Evolutionary conservation across 2,329 filamentous ascomycete genomes (phyloP).

Genomic region (Colletotrichum horii): DNA sequence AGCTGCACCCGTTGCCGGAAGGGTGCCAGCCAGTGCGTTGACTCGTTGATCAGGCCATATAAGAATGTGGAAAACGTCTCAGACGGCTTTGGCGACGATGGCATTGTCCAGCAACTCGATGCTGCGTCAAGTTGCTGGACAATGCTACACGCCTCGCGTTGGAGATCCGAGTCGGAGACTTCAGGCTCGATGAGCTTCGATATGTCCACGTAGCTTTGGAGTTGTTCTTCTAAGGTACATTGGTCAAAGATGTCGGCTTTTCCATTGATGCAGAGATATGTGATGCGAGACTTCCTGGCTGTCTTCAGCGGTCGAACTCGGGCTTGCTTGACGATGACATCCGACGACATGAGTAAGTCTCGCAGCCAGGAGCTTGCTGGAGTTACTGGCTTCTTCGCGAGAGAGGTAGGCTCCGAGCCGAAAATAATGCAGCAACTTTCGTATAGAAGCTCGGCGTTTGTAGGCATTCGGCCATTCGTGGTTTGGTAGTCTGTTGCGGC

Average conservation of each 20-base stretch:
- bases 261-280: slow-evolving; percentile 16
- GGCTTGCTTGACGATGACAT: slow-evolving; percentile 23
- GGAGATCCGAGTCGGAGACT: not conserved
- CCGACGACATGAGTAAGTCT: slow-evolving; percentile 25
- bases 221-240: slow-evolving; percentile 9
- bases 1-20: slow-evolving; percentile 9
- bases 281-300: not conserved
- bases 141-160: slow-evolving; percentile 8
- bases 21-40: not conserved
- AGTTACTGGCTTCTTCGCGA: slow-evolving; percentile 17
- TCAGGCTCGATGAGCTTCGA: not conserved
- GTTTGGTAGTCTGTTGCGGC: not conserved
- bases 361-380: slow-evolving; percentile 29
- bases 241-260: slow-evolving; percentile 15
- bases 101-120: not conserved
- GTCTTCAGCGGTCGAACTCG: slow-evolving; percentile 1
- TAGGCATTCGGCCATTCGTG: not conserved
- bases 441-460: slow-evolving; percentile 10
- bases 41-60: slow-evolving; percentile 1
- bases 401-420: slow-evolving; percentile 17
- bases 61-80: not conserved
- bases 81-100: not conserved
- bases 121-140: not conserved
- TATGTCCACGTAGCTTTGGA: slow-evolving; percentile 5
- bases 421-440: slow-evolving; percentile 24